These are phyloP conservation scores for Zarea fungicola DNA, from an alignment of 2,329 filamentous ascomycete species.

Conservation along the genomic window DNA sequence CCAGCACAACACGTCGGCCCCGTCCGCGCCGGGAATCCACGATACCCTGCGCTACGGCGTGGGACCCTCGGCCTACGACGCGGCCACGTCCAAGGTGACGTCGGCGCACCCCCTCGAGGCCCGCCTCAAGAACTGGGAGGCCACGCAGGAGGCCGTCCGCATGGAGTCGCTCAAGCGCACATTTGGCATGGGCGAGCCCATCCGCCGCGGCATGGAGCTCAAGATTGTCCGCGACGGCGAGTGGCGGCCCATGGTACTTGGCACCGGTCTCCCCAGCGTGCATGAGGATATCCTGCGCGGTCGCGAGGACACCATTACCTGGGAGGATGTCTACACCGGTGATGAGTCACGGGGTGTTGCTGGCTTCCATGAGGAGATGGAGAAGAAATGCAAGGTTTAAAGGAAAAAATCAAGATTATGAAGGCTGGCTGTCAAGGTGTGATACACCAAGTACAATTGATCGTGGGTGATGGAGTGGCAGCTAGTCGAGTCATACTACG, in stretches of 20 bases:
- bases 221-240: constrained; percentile 76
- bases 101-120: constrained; percentile 82
- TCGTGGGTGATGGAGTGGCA: not conserved
- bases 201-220: constrained; percentile 90
- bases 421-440: too few relatives aligned
- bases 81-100: constrained; percentile 35
- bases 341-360: constrained; percentile 66
- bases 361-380: constrained; percentile 88
- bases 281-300: constrained; percentile 88
- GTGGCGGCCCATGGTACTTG: constrained; percentile 71
- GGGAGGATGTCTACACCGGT: constrained; percentile 91
- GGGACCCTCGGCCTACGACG: constrained; percentile 52
- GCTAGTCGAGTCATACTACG: not conserved
- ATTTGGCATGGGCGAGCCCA: constrained; percentile 88
- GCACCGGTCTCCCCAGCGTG: constrained; percentile 55
- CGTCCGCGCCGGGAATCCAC: constrained; percentile 88
- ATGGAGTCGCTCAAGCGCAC: constrained; percentile 83
- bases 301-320: constrained; percentile 69
- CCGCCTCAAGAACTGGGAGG: constrained; percentile 83
- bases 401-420: too few relatives aligned
- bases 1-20: constrained; percentile 59
- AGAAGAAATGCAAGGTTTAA: constrained; percentile 76
- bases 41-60: constrained; percentile 87
- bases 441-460: too few relatives aligned
- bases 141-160: constrained; percentile 80